Percentiles rank a stretch among this genome's conserved stretches.
phyloP scores from a whole-genome alignment of 2,329 filamentous ascomycete genomes.

The Penicillium sclerotigenum region DNA sequence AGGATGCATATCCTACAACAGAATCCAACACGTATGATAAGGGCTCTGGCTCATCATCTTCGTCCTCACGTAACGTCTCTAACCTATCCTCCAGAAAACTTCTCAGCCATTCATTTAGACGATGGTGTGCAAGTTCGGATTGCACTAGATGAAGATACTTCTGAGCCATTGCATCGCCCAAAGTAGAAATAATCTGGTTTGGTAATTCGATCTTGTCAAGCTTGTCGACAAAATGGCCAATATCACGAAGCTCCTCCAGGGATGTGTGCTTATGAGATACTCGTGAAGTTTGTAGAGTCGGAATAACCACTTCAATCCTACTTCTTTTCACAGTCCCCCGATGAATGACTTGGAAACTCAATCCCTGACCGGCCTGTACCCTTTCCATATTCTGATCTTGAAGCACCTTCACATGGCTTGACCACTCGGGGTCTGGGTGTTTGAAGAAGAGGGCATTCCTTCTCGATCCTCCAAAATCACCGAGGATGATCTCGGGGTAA shows the following conservation, averaged over 20 bases:
- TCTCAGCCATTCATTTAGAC: slow-evolving; percentile 40
- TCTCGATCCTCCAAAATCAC: slow-evolving; percentile 54
- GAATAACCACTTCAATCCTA: slow-evolving; percentile 55
- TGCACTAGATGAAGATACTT: slow-evolving; percentile 68
- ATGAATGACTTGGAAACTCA: slow-evolving; percentile 62
- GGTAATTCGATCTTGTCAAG: slow-evolving; percentile 77
- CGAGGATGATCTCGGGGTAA: slow-evolving; percentile 82
- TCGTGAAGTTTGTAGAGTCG: slow-evolving; percentile 70
- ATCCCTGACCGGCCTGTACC: slow-evolving; percentile 45
- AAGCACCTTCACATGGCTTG: slow-evolving; percentile 63
- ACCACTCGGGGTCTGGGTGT: slow-evolving; percentile 76
- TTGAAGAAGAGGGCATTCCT: slow-evolving; percentile 42
- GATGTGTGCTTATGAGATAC: slow-evolving; percentile 59
- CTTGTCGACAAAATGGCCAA: slow-evolving; percentile 65
- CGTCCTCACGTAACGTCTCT: slow-evolving; percentile 42
- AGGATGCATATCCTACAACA: slow-evolving; percentile 35
- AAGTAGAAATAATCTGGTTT: slow-evolving; percentile 73
- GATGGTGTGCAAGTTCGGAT: slow-evolving; percentile 49
- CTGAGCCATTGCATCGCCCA: slow-evolving; percentile 73
- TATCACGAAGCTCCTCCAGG: slow-evolving; percentile 74
- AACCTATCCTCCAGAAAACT: slow-evolving; percentile 40
- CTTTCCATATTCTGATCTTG: slow-evolving; percentile 55
- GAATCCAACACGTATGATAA: slow-evolving; percentile 36
- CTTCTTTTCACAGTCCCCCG: slow-evolving; percentile 50
- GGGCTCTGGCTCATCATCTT: slow-evolving; percentile 42